Evolutionary conservation across 2,329 filamentous ascomycete species (phyloP), one percentile per base, ranked within the genome.

Genomic region (Thielaviopsis cerberus): DNA sequence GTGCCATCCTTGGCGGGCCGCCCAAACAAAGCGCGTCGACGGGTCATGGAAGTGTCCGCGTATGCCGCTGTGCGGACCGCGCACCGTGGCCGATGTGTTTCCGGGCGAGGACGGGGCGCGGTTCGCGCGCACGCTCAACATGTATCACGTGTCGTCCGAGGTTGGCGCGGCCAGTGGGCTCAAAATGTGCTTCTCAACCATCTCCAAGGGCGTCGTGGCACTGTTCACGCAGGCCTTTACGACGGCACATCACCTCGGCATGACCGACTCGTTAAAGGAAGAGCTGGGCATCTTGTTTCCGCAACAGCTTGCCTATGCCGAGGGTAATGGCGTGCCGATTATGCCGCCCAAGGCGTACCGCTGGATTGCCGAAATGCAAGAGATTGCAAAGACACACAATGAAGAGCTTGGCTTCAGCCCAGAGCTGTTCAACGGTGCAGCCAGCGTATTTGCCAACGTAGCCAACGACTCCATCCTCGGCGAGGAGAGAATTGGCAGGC

Each of bases 291-390:
- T 69, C 10, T 71, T 75, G 59, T 71, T 73, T 54, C 80, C 83
- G 0, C 66, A 65, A 1, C 69, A 73, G 37, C 72, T 73, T 15
- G 67, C 70, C 25, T 66, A 69, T 54, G 78, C 74, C 0, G 74
- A 79, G 20, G 26, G n/a, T 63, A 71, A 66, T 30, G 71, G 75
- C 1, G 70, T 86, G 8, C 71, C 76, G 3, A 71, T 68, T 15
- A 85, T 88, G 77, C 75, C 83, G 24, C 79, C 81, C 7, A 90
- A 89, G 70, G 85, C 86, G 20, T 88, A 88, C 67, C 73, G 86
- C 11, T 90, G 85, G 85, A 81, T 87, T 0, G 73, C 75, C 34
- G 85, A 89, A 72, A 88, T 90, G 85, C 76, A 82, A 63, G 81
- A 89, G 73, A 88, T 90, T 65, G 79, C 77, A 3, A 71, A 76